Percentiles rank a stretch among this genome's conserved stretches.
Conservation (phyloP, 2,329 filamentous ascomycete genomes). For the Pseudohalonectria lignicola region DNA sequence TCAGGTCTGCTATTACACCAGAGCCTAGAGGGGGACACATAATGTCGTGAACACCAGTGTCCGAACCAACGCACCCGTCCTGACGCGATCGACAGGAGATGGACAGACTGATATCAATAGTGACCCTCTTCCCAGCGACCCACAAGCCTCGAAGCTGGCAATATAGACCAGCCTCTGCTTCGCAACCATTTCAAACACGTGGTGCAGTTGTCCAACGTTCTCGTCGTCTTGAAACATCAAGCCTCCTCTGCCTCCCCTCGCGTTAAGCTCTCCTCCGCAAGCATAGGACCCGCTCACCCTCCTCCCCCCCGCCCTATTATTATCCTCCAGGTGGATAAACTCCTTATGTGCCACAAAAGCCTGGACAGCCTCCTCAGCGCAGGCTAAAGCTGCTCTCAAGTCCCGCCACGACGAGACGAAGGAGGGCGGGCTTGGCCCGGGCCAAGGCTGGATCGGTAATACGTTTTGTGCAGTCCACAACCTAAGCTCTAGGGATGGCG, state of each 20-base stretch:
- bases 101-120: background rate
- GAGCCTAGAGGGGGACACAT: slow-evolving; percentile 9
- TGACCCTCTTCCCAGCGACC: too few species aligned
- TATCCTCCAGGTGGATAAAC: background rate
- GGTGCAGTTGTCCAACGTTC: background rate
- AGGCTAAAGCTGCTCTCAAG: too few species aligned
- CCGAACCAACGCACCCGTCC: slow-evolving; percentile 19
- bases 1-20: slow-evolving; percentile 20
- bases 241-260: background rate
- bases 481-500: too few species aligned
- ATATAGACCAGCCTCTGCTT: background rate
- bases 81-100: slow-evolving; percentile 24
- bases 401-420: too few species aligned
- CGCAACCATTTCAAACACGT: background rate
- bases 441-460: background rate
- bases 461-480: background rate
- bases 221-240: background rate
- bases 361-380: background rate
- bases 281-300: background rate
- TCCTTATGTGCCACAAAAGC: background rate
- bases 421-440: background rate
- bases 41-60: slow-evolving; percentile 33
- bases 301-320: background rate
- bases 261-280: background rate
- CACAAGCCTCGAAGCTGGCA: background rate